Evolutionary conservation across 2,329 filamentous ascomycete genomes (phyloP).

Genomic region (Epichloe elymi): DNA sequence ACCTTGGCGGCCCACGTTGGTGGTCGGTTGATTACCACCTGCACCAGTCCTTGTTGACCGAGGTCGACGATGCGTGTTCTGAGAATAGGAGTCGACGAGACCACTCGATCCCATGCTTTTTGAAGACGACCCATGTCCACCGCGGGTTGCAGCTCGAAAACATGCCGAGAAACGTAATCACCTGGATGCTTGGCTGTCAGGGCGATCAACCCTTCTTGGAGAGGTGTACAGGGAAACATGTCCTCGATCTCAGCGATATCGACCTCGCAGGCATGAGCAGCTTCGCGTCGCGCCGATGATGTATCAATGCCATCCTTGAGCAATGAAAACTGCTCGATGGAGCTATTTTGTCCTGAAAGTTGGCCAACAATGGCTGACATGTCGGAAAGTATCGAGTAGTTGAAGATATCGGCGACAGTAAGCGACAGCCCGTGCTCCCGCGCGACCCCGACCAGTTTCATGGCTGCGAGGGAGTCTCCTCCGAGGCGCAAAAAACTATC

Average conservation of each 20-base stretch:
- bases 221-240: slow-evolving; percentile 21
- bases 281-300: background rate
- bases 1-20: slow-evolving; percentile 1
- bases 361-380: background rate
- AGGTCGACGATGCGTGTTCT: slow-evolving; percentile 9
- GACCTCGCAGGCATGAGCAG: slow-evolving; percentile 2
- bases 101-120: slow-evolving; percentile 8
- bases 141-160: slow-evolving; percentile 6
- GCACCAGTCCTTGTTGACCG: slow-evolving; percentile 7
- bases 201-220: slow-evolving; percentile 31
- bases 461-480: slow-evolving; percentile 33
- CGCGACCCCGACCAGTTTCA: slow-evolving; percentile 23
- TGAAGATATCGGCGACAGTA: slow-evolving; percentile 30
- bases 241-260: slow-evolving; percentile 19
- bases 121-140: slow-evolving; percentile 6
- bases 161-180: slow-evolving; percentile 9
- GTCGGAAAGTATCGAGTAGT: slow-evolving; percentile 3
- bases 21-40: slow-evolving; percentile 6
- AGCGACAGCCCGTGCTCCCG: slow-evolving; percentile 22
- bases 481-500: slow-evolving; percentile 34
- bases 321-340: background rate
- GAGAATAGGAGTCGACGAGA: slow-evolving; percentile 7
- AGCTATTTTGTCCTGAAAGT: background rate
- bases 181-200: slow-evolving; percentile 7
- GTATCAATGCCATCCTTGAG: background rate